These are phyloP conservation scores for Ophioceras dolichostomum DNA, from an alignment of 2,329 filamentous ascomycete species.

Conservation along the genomic window DNA sequence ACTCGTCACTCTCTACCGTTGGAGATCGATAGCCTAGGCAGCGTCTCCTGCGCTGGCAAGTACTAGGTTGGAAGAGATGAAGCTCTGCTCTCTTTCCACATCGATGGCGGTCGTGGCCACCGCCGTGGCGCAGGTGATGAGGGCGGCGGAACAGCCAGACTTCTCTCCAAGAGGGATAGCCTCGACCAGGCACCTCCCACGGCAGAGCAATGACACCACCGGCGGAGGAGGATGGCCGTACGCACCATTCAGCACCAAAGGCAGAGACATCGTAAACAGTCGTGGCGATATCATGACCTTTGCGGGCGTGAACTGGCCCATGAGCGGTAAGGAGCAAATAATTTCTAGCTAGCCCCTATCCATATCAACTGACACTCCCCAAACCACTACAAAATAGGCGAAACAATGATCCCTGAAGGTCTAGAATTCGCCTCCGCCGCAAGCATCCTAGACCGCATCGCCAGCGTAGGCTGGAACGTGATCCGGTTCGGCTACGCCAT, in stretches of 20 bases:
- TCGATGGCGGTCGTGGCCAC: slow-evolving; percentile 1
- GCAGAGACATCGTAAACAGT: slow-evolving; percentile 23
- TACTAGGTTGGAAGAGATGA: slow-evolving; percentile 1
- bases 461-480: slow-evolving; percentile 39
- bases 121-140: slow-evolving; percentile 2
- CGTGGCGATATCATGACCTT: slow-evolving; percentile 21
- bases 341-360: too few species aligned
- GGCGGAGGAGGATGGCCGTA: slow-evolving; percentile 19
- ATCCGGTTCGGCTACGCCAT: slow-evolving; percentile 43
- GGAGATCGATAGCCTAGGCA: too few species aligned
- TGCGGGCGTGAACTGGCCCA: slow-evolving; percentile 23
- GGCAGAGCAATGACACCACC: not conserved
- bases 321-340: slow-evolving; percentile 20
- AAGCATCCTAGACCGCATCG: slow-evolving; percentile 33
- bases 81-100: not conserved
- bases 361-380: too few species aligned
- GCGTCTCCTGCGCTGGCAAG: too few species aligned
- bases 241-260: slow-evolving; percentile 23
- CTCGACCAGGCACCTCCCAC: too few species aligned
- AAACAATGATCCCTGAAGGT: slow-evolving; percentile 44
- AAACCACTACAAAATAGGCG: slow-evolving; percentile 15
- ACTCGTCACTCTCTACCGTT: too few species aligned
- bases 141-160: too few species aligned
- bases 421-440: slow-evolving; percentile 38
- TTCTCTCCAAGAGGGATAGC: too few species aligned